phyloP scores from a whole-genome alignment of 257 asterid genomes.

The Capsicum rhomboideum region DNA sequence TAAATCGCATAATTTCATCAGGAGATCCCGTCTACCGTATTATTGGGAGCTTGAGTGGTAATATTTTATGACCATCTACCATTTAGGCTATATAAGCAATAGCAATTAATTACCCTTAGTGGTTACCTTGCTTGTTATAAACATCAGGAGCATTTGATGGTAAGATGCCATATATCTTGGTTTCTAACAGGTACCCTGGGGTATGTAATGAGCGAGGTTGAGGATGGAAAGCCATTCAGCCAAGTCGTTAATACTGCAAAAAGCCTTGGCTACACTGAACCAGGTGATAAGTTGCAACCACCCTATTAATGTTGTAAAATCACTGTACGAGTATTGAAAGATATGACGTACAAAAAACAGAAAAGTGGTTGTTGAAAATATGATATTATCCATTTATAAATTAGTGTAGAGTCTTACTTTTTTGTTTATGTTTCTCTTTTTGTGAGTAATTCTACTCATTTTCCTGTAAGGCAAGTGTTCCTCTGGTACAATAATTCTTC shows the following conservation, averaged over 20 bases:
- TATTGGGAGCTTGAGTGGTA: conserved; percentile 93
- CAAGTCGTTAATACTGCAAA: conserved; percentile 80
- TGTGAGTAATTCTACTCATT: not conserved
- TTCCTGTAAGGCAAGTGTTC: not conserved
- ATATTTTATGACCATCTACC: not conserved
- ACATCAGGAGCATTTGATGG: not conserved
- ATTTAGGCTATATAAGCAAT: not conserved
- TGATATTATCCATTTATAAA: not conserved
- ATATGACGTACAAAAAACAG: not conserved
- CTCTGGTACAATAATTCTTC: not conserved
- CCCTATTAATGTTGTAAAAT: not conserved
- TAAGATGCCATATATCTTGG: not conserved
- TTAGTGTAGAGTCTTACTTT: not conserved
- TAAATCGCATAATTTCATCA: conserved; percentile 69
- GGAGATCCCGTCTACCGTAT: conserved; percentile 70
- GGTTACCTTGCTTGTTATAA: conserved; percentile 1
- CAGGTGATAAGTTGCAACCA: conserved; percentile 41
- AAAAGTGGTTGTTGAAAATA: not conserved
- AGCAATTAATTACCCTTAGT: conserved; percentile 1
- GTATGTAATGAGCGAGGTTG: conserved; percentile 93
- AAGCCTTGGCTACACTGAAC: conserved; percentile 90
- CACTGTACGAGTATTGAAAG: not conserved
- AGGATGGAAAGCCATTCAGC: conserved; percentile 82
- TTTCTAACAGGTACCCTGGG: conserved; percentile 75
- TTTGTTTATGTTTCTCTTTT: not conserved